These are phyloP conservation scores for Coniochaeta ligniaria DNA, from an alignment of 2,329 filamentous ascomycete genomes.

Conservation along the genomic window DNA sequence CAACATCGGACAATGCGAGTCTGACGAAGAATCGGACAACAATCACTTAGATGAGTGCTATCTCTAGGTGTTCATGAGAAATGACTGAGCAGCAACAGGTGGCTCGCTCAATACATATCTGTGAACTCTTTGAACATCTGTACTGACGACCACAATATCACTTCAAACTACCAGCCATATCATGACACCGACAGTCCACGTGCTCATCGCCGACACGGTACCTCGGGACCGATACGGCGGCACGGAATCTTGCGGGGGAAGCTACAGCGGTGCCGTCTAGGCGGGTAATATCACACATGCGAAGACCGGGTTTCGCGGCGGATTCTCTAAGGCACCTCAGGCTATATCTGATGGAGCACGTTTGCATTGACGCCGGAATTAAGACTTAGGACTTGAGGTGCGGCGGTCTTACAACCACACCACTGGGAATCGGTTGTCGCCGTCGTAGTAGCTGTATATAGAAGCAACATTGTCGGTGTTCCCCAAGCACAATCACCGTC, in stretches of 20 bases:
- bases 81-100: too few relatives aligned
- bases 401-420: background rate
- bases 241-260: background rate
- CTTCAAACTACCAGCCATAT: background rate
- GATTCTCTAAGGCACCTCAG: background rate
- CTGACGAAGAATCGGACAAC: too few relatives aligned
- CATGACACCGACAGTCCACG: background rate
- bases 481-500: slow-evolving; percentile 2
- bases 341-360: background rate
- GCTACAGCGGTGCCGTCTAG: background rate
- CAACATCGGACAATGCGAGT: too few relatives aligned
- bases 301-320: background rate
- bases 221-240: background rate
- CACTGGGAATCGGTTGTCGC: too few relatives aligned
- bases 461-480: background rate
- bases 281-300: background rate
- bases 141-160: background rate
- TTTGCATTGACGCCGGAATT: slow-evolving; percentile 3
- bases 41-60: too few relatives aligned
- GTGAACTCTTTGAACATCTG: background rate
- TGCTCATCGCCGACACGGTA: background rate
- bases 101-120: too few relatives aligned
- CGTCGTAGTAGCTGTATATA: background rate
- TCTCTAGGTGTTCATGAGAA: too few relatives aligned
- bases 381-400: background rate